These are phyloP conservation scores for Pichia eremophila DNA, from an alignment of 805 yeast species.

Conservation along the genomic window DNA sequence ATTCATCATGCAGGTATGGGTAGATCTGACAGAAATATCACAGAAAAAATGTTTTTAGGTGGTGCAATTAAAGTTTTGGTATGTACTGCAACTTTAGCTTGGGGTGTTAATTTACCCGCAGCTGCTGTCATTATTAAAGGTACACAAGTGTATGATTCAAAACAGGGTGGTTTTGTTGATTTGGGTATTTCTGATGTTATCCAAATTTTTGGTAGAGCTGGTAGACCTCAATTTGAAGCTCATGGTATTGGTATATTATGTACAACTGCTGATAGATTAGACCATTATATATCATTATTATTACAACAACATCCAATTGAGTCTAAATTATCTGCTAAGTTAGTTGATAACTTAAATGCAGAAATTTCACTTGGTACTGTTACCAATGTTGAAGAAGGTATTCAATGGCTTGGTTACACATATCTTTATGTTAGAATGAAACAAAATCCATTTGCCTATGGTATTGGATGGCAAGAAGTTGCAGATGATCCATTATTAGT, in stretches of 20 bases:
- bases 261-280: constrained; percentile 72
- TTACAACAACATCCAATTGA: constrained; percentile 97
- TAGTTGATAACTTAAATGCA: constrained; percentile 91
- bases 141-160: constrained; percentile 89
- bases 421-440: constrained; percentile 91
- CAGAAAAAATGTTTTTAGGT: constrained; percentile 75
- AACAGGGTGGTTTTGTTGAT: constrained; percentile 90
- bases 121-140: constrained; percentile 96
- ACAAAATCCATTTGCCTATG: constrained; percentile 87
- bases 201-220: constrained; percentile 98
- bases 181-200: constrained; percentile 93
- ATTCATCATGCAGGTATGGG: constrained; percentile 97
- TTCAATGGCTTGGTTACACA: constrained; percentile 96
- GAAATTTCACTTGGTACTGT: constrained; percentile 94
- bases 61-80: constrained; percentile 87
- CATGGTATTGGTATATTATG: constrained; percentile 89
- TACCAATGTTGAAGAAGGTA: constrained; percentile 87
- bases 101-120: constrained; percentile 99
- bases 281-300: constrained; percentile 79
- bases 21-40: constrained; percentile 78
- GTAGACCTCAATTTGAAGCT: constrained; percentile 92
- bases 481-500: constrained; percentile 74
- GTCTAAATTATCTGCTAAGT: constrained; percentile 63
- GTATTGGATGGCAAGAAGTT: constrained; percentile 79
- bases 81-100: constrained; percentile 95